Evolutionary conservation across 2,329 filamentous ascomycete genomes (phyloP).

Genomic region (Camillea tinctor): DNA sequence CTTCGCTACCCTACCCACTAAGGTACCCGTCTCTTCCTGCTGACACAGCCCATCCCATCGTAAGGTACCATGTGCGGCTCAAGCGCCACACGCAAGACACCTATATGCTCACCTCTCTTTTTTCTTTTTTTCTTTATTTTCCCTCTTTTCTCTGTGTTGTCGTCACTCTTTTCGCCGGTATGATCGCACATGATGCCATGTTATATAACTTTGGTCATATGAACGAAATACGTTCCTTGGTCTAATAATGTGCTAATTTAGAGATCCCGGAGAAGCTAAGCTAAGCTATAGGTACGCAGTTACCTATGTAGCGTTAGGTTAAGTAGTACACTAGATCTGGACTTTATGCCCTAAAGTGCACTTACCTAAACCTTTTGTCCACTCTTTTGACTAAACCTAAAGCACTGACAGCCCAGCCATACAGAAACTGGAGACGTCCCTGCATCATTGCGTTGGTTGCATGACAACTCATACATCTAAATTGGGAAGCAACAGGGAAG

Average conservation of each 20-base stretch:
- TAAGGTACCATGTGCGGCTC: not conserved
- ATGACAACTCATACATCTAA: not conserved
- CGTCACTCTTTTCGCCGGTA: no score
- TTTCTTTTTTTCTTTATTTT: no score
- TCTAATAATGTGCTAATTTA: not conserved
- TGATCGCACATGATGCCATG: no score
- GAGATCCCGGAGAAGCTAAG: not conserved
- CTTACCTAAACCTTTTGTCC: not conserved
- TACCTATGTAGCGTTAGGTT: not conserved
- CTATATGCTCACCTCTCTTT: no score
- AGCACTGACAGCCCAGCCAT: not conserved
- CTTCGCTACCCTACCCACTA: no score
- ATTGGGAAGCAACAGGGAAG: not conserved
- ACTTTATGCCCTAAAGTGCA: not conserved
- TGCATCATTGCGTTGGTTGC: not conserved
- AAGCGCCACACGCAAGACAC: not conserved
- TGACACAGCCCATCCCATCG: no score
- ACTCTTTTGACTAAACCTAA: not conserved
- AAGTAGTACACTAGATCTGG: not conserved
- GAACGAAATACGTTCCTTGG: not conserved
- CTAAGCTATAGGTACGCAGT: not conserved
- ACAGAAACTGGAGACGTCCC: not conserved
- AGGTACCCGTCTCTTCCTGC: not conserved
- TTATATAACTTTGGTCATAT: no score
- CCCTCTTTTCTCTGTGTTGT: no score